phyloP scores from a whole-genome alignment of 2,329 filamentous ascomycete species.

The Arthrobotrys megalospora region DNA sequence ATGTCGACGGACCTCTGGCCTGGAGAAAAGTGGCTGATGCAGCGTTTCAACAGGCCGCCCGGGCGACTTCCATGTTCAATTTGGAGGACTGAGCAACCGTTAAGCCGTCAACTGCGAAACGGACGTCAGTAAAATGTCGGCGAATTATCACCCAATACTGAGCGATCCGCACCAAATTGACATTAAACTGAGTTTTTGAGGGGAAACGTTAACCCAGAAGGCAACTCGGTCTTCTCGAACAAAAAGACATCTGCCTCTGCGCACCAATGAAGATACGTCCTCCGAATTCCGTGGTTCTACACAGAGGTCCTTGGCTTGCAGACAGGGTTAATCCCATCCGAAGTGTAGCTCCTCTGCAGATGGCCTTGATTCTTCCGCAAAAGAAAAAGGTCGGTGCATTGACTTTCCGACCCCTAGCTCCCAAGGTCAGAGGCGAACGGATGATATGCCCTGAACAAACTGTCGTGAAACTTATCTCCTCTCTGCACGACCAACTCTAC shows the following conservation, averaged over 20 bases:
- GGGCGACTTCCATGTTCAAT: slow-evolving; percentile 31
- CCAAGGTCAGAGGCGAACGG: slow-evolving; percentile 52
- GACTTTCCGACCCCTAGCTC: slow-evolving; percentile 48
- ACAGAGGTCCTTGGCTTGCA: slow-evolving; percentile 30
- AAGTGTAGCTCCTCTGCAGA: slow-evolving; percentile 42
- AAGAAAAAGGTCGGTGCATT: slow-evolving; percentile 46
- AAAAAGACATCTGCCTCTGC: neutral
- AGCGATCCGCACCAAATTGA: slow-evolving; percentile 12
- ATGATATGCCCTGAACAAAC: slow-evolving; percentile 51
- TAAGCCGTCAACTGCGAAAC: slow-evolving; percentile 13
- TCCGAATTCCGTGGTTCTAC: slow-evolving; percentile 53
- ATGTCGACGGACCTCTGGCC: slow-evolving; percentile 36
- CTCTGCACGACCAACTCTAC: slow-evolving; percentile 51
- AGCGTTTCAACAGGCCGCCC: slow-evolving; percentile 44
- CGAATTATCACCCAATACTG: slow-evolving; percentile 21
- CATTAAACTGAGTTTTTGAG: slow-evolving; percentile 5
- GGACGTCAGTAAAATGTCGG: slow-evolving; percentile 4
- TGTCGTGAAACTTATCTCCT: slow-evolving; percentile 54
- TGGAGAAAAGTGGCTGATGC: slow-evolving; percentile 54
- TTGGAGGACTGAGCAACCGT: slow-evolving; percentile 35
- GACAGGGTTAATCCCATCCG: slow-evolving; percentile 49
- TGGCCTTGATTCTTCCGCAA: slow-evolving; percentile 53
- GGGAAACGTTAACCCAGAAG: slow-evolving; percentile 12
- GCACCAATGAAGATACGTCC: slow-evolving; percentile 12
- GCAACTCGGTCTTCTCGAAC: slow-evolving; percentile 16